A percentile compares a stretch with the other conserved stretches of the same genome.
These are phyloP conservation scores for Russula earlei DNA, from an alignment of 768 basidiomycete species.

Conservation along the genomic window DNA sequence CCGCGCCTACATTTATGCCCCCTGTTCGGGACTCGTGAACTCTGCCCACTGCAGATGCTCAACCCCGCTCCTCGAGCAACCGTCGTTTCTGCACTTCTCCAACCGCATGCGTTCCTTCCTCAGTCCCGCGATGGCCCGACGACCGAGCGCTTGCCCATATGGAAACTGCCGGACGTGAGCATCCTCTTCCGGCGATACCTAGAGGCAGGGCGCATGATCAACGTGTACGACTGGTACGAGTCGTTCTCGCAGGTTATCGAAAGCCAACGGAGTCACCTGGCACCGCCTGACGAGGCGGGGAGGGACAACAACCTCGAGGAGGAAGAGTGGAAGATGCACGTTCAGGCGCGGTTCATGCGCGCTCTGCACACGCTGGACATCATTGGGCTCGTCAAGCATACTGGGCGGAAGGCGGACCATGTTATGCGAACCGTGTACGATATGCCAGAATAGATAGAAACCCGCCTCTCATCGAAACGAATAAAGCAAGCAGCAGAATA, in stretches of 20 bases:
- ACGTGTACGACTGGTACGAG: constrained; percentile 84
- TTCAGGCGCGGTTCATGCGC: constrained; percentile 71
- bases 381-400: constrained; percentile 72
- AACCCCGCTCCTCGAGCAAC: constrained; percentile 63
- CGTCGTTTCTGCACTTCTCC: constrained; percentile 49
- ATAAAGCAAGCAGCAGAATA: not conserved
- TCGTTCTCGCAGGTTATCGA: constrained; percentile 63
- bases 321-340: constrained; percentile 50
- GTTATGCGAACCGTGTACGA: constrained; percentile 63
- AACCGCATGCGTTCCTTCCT: constrained; percentile 42
- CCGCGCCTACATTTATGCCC: not conserved
- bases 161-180: constrained; percentile 61
- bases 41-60: constrained; percentile 36
- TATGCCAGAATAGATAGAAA: constrained; percentile 22
- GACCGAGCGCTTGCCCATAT: constrained; percentile 25
- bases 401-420: constrained; percentile 69
- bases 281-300: not conserved
- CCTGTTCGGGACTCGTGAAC: not conserved
- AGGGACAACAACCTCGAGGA: constrained; percentile 30
- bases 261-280: constrained; percentile 33
- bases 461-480: not conserved
- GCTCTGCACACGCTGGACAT: constrained; percentile 77
- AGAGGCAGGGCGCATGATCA: constrained; percentile 74
- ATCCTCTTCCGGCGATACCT: constrained; percentile 71
- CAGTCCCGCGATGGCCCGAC: not conserved